A percentile compares a stretch with the other conserved stretches of the same genome.
phyloP scores from a whole-genome alignment of 345 rosid genomes.

The Pseudoturritis turrita region DNA sequence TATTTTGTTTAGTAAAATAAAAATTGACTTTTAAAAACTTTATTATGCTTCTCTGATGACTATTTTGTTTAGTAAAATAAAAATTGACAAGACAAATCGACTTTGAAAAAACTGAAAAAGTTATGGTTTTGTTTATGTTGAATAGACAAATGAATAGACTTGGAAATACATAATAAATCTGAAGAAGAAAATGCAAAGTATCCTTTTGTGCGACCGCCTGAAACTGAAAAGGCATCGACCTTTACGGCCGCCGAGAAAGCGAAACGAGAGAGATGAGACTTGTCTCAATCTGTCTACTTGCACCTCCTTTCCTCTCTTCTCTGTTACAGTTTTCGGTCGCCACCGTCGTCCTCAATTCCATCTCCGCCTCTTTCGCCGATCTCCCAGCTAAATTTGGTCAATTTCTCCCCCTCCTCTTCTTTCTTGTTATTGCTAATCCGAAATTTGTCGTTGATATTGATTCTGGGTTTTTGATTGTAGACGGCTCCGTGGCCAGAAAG shows the following conservation, averaged over 20 bases:
- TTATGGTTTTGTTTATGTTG: no score
- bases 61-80: no score
- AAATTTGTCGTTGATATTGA: not conserved
- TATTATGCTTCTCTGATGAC: no score
- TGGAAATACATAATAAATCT: no score
- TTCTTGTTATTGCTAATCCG: not conserved
- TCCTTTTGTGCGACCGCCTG: not conserved
- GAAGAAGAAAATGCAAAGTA: no score
- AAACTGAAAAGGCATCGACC: constrained; percentile 1
- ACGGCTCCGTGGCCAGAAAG: constrained; percentile 30
- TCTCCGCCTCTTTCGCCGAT: constrained; percentile 47
- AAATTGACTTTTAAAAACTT: no score
- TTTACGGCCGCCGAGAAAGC: not conserved
- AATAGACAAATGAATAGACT: no score
- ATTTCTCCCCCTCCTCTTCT: not conserved
- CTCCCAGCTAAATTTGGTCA: constrained; percentile 80
- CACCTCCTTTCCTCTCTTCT: constrained; percentile 15
- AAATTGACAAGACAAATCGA: no score
- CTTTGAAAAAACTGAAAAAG: no score
- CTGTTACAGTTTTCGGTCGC: constrained; percentile 32
- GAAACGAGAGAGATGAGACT: constrained; percentile 26
- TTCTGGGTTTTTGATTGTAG: constrained; percentile 20
- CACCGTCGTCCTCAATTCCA: constrained; percentile 47
- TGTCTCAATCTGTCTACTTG: not conserved
- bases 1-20: no score